Conservation (phyloP, 1,284 basidiomycete species). For the Pholiota adiposa region DNA sequence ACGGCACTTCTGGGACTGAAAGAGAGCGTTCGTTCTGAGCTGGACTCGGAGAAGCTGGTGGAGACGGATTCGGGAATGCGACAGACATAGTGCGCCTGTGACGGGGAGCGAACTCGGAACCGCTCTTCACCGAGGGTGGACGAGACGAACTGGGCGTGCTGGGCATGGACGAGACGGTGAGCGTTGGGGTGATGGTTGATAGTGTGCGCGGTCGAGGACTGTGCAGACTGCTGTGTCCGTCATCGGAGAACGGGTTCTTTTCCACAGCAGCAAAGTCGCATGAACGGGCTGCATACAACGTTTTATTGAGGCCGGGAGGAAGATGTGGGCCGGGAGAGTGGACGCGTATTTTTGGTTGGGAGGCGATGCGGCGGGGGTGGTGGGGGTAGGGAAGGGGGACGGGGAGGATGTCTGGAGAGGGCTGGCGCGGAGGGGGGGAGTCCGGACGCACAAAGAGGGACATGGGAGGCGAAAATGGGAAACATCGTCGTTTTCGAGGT, state of each 20-base stretch:
- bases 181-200: conserved; percentile 15
- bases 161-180: conserved; percentile 18
- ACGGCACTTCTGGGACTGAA: conserved; percentile 42
- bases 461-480: not conserved
- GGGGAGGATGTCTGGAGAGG: conserved; percentile 41
- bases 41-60: conserved; percentile 35
- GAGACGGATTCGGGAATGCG: conserved; percentile 34
- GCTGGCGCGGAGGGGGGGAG: conserved; percentile 48
- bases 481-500: not conserved
- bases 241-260: conserved; percentile 5
- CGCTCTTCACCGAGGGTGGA: conserved; percentile 21
- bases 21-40: conserved; percentile 35
- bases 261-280: conserved; percentile 16
- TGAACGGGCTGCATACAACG: conserved; percentile 28
- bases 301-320: conserved; percentile 27
- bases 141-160: conserved; percentile 21
- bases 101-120: conserved; percentile 18
- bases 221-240: conserved; percentile 8
- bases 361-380: conserved; percentile 28
- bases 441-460: conserved; percentile 32
- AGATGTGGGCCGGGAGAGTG: conserved; percentile 29
- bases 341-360: conserved; percentile 29
- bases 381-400: conserved; percentile 40
- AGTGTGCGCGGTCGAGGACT: conserved; percentile 11
- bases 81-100: conserved; percentile 37